Conservation (phyloP, 2,329 filamentous ascomycete genomes). For the Canariomyces notabilis region DNA sequence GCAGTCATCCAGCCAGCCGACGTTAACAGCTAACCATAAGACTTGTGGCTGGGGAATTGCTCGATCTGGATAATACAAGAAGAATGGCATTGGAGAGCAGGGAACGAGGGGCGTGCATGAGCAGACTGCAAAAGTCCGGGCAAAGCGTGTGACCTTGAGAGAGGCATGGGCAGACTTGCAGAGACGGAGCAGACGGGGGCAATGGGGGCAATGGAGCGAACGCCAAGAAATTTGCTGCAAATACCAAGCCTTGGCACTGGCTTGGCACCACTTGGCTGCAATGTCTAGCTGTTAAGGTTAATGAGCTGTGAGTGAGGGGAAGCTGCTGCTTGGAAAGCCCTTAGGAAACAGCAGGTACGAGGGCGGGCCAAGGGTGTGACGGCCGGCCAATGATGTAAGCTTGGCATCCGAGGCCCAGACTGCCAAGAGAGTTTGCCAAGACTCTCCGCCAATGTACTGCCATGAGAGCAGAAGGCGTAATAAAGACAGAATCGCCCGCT, state of each 20-base stretch:
- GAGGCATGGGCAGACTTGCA: too few species aligned
- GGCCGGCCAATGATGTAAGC: conserved; percentile 22
- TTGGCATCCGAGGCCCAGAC: conserved; percentile 30
- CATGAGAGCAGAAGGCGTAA: conserved; percentile 25
- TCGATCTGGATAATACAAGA: conserved; percentile 2
- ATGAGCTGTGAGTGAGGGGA: not conserved
- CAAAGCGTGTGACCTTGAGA: conserved; percentile 24
- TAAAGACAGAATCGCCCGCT: conserved; percentile 30
- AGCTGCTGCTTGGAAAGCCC: not conserved
- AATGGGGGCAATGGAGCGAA: conserved; percentile 17
- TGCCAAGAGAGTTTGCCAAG: conserved; percentile 28
- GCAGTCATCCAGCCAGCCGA: not conserved
- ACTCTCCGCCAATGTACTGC: conserved; percentile 26
- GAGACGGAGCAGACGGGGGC: conserved; percentile 16
- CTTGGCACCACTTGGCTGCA: conserved; percentile 28
- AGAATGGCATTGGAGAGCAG: too few species aligned
- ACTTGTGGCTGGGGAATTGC: conserved; percentile 8
- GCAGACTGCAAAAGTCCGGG: conserved; percentile 11
- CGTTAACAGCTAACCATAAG: too few species aligned
- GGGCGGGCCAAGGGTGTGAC: conserved; percentile 14
- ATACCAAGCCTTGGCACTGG: conserved; percentile 27
- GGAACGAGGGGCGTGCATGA: conserved; percentile 7
- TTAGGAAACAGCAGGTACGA: conserved; percentile 21
- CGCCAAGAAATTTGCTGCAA: conserved; percentile 39
- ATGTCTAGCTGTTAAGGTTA: conserved; percentile 23